Conservation (phyloP, 768 basidiomycete species). For the Sarcodon aspratus region DNA sequence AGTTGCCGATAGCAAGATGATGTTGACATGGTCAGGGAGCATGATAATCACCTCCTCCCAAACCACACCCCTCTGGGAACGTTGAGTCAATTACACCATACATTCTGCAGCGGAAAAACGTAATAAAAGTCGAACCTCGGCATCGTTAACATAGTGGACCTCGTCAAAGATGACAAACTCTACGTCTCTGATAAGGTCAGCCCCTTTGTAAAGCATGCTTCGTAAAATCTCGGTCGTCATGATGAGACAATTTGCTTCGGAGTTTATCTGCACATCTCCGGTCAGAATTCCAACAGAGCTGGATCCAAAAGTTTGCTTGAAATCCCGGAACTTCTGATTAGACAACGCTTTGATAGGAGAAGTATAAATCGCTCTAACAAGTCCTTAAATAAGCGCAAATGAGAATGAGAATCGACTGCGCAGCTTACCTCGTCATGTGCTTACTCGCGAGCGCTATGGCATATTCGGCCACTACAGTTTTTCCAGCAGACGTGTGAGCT, state of each 20-base stretch:
- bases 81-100: not conserved
- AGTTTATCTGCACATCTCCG: slow-evolving; percentile 98
- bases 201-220: slow-evolving; percentile 98
- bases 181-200: slow-evolving; percentile 95
- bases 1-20: slow-evolving; percentile 93
- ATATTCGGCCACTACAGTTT: slow-evolving; percentile 98
- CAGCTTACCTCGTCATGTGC: slow-evolving; percentile 90
- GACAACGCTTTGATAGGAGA: slow-evolving; percentile 98
- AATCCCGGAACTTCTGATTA: slow-evolving; percentile 98
- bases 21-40: slow-evolving; percentile 97
- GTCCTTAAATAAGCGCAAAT: not conserved
- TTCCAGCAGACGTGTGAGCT: slow-evolving; percentile 98
- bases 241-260: slow-evolving; percentile 92
- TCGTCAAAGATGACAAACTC: slow-evolving; percentile 99
- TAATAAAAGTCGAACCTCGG: slow-evolving; percentile 55
- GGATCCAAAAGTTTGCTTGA: slow-evolving; percentile 91
- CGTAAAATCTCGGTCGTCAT: slow-evolving; percentile 98
- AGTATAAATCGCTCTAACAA: slow-evolving; percentile 85
- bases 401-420: not conserved
- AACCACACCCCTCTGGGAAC: slow-evolving; percentile 87
- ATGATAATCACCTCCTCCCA: slow-evolving; percentile 99
- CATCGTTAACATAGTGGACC: slow-evolving; percentile 98
- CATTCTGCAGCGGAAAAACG: too few species aligned
- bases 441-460: slow-evolving; percentile 94
- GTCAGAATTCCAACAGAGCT: slow-evolving; percentile 92